Conservation (phyloP, 2,329 filamentous ascomycete species). For the Penicillium glabrum region DNA sequence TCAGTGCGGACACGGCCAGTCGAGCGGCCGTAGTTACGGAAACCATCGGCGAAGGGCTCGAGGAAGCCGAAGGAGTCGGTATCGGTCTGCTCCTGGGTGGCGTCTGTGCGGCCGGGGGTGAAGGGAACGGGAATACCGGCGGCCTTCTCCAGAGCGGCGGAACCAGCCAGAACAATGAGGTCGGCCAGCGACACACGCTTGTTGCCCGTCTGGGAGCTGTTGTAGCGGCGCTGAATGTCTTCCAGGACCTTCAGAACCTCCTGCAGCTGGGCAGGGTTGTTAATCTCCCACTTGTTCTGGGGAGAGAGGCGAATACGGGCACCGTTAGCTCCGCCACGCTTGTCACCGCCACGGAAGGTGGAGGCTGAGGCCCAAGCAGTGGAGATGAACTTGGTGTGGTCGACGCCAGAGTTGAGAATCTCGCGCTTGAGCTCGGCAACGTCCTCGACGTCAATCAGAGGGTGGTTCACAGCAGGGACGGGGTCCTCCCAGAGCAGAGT, state of each 20-base stretch:
- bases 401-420: slow-evolving; percentile 63
- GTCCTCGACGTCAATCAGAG: slow-evolving; percentile 63
- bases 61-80: slow-evolving; percentile 63
- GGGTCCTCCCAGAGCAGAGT: slow-evolving; percentile 74
- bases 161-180: slow-evolving; percentile 72
- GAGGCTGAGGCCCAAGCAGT: slow-evolving; percentile 70
- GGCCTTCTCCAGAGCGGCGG: slow-evolving; percentile 71
- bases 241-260: slow-evolving; percentile 64
- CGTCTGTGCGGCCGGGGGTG: slow-evolving; percentile 70
- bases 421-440: slow-evolving; percentile 66
- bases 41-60: slow-evolving; percentile 70
- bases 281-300: slow-evolving; percentile 70
- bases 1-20: slow-evolving; percentile 63
- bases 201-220: slow-evolving; percentile 50
- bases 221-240: slow-evolving; percentile 66
- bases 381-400: slow-evolving; percentile 61
- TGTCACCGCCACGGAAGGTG: slow-evolving; percentile 73
- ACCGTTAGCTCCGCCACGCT: slow-evolving; percentile 80
- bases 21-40: slow-evolving; percentile 74
- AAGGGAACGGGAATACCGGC: slow-evolving; percentile 67
- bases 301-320: slow-evolving; percentile 73
- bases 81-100: slow-evolving; percentile 71
- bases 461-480: slow-evolving; percentile 59
- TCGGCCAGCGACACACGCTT: slow-evolving; percentile 80
- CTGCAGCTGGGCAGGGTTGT: slow-evolving; percentile 67